phyloP scores from a whole-genome alignment of 78 protist species.

The Emiliania huxleyi region DNA sequence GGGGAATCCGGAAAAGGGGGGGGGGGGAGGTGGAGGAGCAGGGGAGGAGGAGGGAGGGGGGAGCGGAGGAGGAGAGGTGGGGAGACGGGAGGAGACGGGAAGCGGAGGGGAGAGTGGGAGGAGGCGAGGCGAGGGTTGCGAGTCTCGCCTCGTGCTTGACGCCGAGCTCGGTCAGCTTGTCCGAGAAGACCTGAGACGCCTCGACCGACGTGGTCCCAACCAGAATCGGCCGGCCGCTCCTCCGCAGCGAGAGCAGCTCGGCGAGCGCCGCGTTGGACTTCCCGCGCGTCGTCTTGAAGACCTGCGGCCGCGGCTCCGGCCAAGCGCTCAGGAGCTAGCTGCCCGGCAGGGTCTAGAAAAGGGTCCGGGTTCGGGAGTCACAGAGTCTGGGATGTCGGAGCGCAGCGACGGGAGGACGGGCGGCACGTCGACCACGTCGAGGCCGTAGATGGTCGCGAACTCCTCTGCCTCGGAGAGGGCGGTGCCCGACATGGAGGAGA shows the following conservation, averaged over 20 bases:
- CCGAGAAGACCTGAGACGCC: conserved; percentile 19
- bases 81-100: too few species aligned
- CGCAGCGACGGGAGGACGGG: conserved; percentile 4
- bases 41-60: too few species aligned
- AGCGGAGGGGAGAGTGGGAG: not conserved
- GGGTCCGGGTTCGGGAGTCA: not conserved
- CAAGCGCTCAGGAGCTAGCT: too few species aligned
- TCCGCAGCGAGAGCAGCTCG: not conserved
- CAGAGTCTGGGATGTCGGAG: not conserved
- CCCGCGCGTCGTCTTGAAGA: not conserved
- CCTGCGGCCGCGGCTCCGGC: too few species aligned
- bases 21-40: too few species aligned
- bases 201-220: conserved; percentile 43
- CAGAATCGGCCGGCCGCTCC: conserved; percentile 42
- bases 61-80: too few species aligned
- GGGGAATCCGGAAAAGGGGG: too few species aligned
- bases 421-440: not conserved
- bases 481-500: conserved; percentile 54
- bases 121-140: too few species aligned
- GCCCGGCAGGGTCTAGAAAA: too few species aligned
- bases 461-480: conserved; percentile 31
- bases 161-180: conserved; percentile 5
- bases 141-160: not conserved
- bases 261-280: not conserved
- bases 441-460: not conserved